phyloP scores from a whole-genome alignment of 1,139 yeast genomes.

The Suhomyces terraborum region DNA sequence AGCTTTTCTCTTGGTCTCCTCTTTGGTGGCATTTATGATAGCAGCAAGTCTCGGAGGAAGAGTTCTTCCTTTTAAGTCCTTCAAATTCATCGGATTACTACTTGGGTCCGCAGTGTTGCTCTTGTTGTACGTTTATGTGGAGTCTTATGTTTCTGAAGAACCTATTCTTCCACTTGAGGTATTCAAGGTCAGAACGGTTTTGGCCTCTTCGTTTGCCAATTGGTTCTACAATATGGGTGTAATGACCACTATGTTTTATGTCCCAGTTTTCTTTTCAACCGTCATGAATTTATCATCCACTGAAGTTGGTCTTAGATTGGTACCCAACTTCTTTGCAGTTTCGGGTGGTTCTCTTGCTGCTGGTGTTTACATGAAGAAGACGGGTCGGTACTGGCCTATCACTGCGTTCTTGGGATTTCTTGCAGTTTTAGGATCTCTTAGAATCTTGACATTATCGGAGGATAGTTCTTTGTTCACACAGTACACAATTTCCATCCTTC shows the following conservation, averaged over 20 bases:
- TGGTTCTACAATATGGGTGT: slow-evolving; percentile 64
- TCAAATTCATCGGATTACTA: slow-evolving; percentile 34
- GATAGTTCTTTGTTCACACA: slow-evolving; percentile 39
- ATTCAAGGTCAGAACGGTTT: slow-evolving; percentile 56
- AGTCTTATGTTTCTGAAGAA: slow-evolving; percentile 56
- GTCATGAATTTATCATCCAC: slow-evolving; percentile 58
- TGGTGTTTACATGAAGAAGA: slow-evolving; percentile 66
- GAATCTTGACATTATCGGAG: slow-evolving; percentile 41
- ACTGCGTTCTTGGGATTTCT: slow-evolving; percentile 47
- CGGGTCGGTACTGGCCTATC: slow-evolving; percentile 66
- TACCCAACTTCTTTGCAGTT: slow-evolving; percentile 70
- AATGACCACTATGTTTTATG: slow-evolving; percentile 57
- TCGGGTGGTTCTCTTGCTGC: slow-evolving; percentile 69
- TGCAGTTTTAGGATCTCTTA: slow-evolving; percentile 48
- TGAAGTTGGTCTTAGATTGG: slow-evolving; percentile 60
- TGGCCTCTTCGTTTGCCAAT: slow-evolving; percentile 66
- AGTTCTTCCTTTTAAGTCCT: slow-evolving; percentile 44
- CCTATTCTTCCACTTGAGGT: slow-evolving; percentile 68
- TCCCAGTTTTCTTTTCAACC: slow-evolving; percentile 65
- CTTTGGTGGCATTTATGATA: slow-evolving; percentile 55
- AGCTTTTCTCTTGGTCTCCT: slow-evolving; percentile 56
- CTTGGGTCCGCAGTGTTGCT: slow-evolving; percentile 26
- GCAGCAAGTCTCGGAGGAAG: slow-evolving; percentile 74
- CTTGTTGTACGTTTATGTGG: slow-evolving; percentile 49
- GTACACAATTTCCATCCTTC: slow-evolving; percentile 20